Evolutionary conservation across 2,329 filamentous ascomycete species (phyloP).

Genomic region (Leptosphaerulina australis): DNA sequence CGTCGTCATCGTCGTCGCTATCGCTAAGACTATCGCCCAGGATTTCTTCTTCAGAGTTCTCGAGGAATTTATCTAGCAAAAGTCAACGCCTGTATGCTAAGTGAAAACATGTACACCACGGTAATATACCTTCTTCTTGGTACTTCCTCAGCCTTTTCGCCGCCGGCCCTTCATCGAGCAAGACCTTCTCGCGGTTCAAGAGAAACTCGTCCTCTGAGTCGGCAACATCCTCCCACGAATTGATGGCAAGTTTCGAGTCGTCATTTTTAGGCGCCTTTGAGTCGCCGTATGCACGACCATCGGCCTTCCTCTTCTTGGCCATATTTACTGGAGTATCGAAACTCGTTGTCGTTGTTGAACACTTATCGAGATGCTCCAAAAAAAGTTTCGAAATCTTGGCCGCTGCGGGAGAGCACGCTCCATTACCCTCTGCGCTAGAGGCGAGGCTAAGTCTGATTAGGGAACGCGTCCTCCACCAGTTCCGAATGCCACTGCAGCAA

Average conservation of each 20-base stretch:
- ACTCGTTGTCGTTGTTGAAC: slow-evolving; percentile 12
- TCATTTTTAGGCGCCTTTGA: slow-evolving; percentile 43
- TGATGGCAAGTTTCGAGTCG: slow-evolving; percentile 62
- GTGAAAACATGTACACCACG: slow-evolving; percentile 6
- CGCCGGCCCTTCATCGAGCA: slow-evolving; percentile 80
- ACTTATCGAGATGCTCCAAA: slow-evolving; percentile 4
- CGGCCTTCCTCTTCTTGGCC: slow-evolving; percentile 72
- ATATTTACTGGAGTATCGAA: slow-evolving; percentile 42
- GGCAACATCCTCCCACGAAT: slow-evolving; percentile 80
- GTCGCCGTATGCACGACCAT: slow-evolving; percentile 52
- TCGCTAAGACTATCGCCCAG: slow-evolving; percentile 59
- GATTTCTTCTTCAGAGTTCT: slow-evolving; percentile 68
- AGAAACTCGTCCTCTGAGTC: slow-evolving; percentile 96
- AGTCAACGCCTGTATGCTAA: slow-evolving; percentile 14
- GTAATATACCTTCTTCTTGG: slow-evolving; percentile 65
- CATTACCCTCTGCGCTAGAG: slow-evolving; percentile 9
- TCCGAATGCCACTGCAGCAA: slow-evolving; percentile 4
- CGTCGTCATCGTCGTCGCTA: slow-evolving; percentile 53
- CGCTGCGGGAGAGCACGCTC: slow-evolving; percentile 25
- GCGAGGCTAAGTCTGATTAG: background rate
- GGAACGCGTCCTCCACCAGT: slow-evolving; percentile 4
- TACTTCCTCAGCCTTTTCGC: slow-evolving; percentile 76
- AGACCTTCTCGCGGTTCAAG: slow-evolving; percentile 80
- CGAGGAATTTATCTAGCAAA: slow-evolving; percentile 60
- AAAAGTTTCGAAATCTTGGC: slow-evolving; percentile 38